phyloP scores from a whole-genome alignment of 345 rosid species.

The Lepidium aucheri region DNA sequence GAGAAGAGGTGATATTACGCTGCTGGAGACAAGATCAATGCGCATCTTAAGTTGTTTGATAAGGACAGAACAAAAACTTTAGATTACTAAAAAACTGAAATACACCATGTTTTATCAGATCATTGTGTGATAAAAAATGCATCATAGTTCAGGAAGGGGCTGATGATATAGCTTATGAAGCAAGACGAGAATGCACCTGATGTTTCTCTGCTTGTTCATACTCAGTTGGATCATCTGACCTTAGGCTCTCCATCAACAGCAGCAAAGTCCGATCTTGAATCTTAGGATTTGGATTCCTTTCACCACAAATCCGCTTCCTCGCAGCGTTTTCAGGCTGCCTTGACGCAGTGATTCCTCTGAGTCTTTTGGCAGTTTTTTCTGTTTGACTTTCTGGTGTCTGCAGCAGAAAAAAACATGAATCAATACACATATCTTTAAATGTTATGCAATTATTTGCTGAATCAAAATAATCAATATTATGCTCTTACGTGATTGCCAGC shows the following conservation, averaged over 20 bases:
- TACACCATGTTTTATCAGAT: background rate
- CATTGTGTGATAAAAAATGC: background rate
- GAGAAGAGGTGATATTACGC: conserved; percentile 26
- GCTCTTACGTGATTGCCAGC: conserved; percentile 16
- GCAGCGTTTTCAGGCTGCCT: conserved; percentile 1
- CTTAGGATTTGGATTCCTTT: conserved; percentile 8
- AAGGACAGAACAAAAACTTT: background rate
- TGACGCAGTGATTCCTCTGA: background rate
- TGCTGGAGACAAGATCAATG: conserved; percentile 22
- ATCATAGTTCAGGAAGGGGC: background rate
- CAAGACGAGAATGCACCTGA: conserved; percentile 15
- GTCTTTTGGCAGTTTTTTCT: background rate
- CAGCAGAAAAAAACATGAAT: background rate
- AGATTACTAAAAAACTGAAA: background rate
- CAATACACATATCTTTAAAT: background rate
- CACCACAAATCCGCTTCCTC: conserved; percentile 4
- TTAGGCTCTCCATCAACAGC: conserved; percentile 37
- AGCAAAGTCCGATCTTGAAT: conserved; percentile 27
- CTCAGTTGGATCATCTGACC: conserved; percentile 39
- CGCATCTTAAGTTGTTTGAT: background rate
- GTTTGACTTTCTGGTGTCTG: conserved; percentile 20
- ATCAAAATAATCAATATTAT: background rate
- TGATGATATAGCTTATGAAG: background rate
- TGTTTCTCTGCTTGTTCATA: conserved; percentile 29
- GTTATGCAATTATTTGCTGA: background rate